Evolutionary conservation across 2,329 filamentous ascomycete genomes (phyloP).

Genomic region (Monosporascus sp.): DNA sequence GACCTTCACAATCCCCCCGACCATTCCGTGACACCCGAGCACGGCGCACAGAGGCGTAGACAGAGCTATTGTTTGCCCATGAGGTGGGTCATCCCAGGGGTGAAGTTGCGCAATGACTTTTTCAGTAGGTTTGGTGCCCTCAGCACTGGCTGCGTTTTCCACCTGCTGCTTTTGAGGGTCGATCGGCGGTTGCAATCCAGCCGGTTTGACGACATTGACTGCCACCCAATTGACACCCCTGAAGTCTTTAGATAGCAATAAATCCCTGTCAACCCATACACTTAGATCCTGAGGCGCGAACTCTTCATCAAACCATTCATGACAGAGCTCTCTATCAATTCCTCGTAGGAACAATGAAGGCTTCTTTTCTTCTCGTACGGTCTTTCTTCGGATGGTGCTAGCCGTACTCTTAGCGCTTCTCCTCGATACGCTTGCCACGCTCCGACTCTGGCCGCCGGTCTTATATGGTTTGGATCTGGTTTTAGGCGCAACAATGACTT

Average conservation of each 20-base stretch:
- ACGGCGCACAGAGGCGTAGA: constrained; percentile 72
- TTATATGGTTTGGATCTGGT: constrained; percentile 66
- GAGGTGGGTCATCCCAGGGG: constrained; percentile 82
- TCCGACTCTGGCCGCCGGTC: constrained; percentile 67
- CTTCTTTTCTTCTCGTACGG: constrained; percentile 58
- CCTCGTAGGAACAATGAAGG: constrained; percentile 74
- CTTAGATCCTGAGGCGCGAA: constrained; percentile 54
- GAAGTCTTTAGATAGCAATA: constrained; percentile 66
- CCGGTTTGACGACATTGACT: constrained; percentile 83
- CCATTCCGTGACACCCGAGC: constrained; percentile 65
- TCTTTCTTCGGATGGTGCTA: constrained; percentile 60
- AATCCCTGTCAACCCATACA: constrained; percentile 80
- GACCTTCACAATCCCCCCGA: constrained; percentile 82
- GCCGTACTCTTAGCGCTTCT: constrained; percentile 71
- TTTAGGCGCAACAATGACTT: constrained; percentile 96
- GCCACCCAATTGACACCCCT: constrained; percentile 71
- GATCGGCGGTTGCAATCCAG: constrained; percentile 64
- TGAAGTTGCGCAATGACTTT: constrained; percentile 72
- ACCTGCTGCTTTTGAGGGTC: constrained; percentile 63
- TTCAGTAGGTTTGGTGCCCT: constrained; percentile 47
- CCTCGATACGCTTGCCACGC: constrained; percentile 72
- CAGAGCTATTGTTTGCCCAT: constrained; percentile 72
- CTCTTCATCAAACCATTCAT: constrained; percentile 75
- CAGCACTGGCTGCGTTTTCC: constrained; percentile 57
- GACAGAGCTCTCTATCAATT: constrained; percentile 63